These are phyloP conservation scores for Zygotorulaspora sp. DNA, from an alignment of 805 yeast species.

Conservation along the genomic window DNA sequence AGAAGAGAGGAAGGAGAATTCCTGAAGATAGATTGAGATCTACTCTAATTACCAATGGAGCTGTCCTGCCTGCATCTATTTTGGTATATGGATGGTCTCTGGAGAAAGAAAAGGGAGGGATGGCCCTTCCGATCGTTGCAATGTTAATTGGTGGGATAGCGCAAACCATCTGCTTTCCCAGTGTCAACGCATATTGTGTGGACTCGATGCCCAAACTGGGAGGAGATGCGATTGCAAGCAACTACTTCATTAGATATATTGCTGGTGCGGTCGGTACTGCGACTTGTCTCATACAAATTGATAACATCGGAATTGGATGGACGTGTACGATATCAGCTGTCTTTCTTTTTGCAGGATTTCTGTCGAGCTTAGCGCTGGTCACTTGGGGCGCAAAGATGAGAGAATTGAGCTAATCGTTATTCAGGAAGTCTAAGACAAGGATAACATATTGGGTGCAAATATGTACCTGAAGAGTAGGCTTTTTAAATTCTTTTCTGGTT, in stretches of 20 bases:
- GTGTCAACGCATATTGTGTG: slow-evolving; percentile 53
- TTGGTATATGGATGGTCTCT: slow-evolving; percentile 53
- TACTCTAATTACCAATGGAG: slow-evolving; percentile 38
- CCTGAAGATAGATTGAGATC: slow-evolving; percentile 52
- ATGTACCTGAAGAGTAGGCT: too few species aligned
- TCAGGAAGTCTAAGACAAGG: too few species aligned
- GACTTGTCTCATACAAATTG: slow-evolving; percentile 43
- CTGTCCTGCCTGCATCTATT: slow-evolving; percentile 43
- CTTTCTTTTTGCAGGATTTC: slow-evolving; percentile 39
- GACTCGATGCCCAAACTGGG: slow-evolving; percentile 47
- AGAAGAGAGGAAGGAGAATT: slow-evolving; percentile 41
- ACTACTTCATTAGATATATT: slow-evolving; percentile 47
- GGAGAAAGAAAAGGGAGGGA: slow-evolving; percentile 48
- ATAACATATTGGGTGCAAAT: too few species aligned
- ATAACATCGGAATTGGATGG: slow-evolving; percentile 55
- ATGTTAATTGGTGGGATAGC: slow-evolving; percentile 47
- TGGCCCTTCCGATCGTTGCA: slow-evolving; percentile 48
- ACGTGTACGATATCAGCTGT: slow-evolving; percentile 47
- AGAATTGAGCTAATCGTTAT: background rate
- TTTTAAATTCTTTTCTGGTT: too few species aligned
- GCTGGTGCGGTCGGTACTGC: slow-evolving; percentile 52
- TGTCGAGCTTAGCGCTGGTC: slow-evolving; percentile 35
- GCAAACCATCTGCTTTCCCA: slow-evolving; percentile 50
- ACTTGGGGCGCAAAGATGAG: slow-evolving; percentile 41
- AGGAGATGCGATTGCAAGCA: slow-evolving; percentile 54